Conservation (phyloP, 805 yeast genomes). For the Starmerella roubikii region DNA sequence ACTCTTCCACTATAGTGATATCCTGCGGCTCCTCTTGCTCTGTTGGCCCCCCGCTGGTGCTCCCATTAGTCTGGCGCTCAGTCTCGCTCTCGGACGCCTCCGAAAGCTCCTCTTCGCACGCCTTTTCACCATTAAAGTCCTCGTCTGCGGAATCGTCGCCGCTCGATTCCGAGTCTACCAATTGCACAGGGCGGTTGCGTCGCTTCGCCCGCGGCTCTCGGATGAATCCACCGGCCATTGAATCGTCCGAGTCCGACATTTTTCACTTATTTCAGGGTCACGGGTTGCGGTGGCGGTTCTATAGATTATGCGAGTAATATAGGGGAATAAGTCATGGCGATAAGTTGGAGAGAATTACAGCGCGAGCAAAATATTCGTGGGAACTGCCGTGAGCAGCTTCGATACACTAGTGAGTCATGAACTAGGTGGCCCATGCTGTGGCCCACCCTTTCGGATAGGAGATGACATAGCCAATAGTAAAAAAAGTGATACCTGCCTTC, state of each 20-base stretch:
- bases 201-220: not conserved
- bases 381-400: too few relatives aligned
- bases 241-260: conserved; percentile 10
- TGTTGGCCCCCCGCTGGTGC: not conserved
- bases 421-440: too few relatives aligned
- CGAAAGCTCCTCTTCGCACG: not conserved
- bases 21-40: too few relatives aligned
- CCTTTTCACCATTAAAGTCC: conserved; percentile 1
- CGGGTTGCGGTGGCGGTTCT: too few relatives aligned
- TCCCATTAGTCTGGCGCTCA: conserved; percentile 1
- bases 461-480: not conserved
- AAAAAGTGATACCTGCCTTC: conserved; percentile 6
- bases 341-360: too few relatives aligned
- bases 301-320: too few relatives aligned
- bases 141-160: conserved; percentile 4
- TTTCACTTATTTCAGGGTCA: too few relatives aligned
- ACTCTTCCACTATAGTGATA: not conserved
- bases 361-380: too few relatives aligned
- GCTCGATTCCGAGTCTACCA: conserved; percentile 6
- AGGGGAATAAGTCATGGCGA: too few relatives aligned
- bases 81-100: conserved; percentile 1
- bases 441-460: too few relatives aligned
- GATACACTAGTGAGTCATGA: too few relatives aligned
- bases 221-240: conserved; percentile 8
- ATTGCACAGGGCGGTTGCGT: not conserved